A percentile compares a stretch with the other conserved stretches of the same genome.
Conservation (phyloP, 345 rosid genomes). For the Turritis glabra region DNA sequence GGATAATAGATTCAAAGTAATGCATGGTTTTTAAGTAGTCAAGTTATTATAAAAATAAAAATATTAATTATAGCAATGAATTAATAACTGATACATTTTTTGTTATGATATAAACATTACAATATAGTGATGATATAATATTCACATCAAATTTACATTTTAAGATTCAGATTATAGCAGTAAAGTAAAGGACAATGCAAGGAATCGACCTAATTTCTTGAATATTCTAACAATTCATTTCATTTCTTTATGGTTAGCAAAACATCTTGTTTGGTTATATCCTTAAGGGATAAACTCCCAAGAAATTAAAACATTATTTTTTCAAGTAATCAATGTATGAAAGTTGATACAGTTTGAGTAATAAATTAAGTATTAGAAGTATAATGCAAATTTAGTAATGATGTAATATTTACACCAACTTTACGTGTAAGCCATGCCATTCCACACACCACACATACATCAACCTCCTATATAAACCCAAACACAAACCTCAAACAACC, state of each 20-base stretch:
- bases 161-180: conserved; percentile 5
- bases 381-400: background rate
- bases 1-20: background rate
- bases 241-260: conserved; percentile 8
- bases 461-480: conserved; percentile 33
- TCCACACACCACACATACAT: conserved; percentile 5
- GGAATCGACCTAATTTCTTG: background rate
- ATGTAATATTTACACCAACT: conserved; percentile 35
- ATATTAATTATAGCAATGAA: background rate
- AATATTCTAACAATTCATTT: background rate
- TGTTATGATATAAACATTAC: background rate
- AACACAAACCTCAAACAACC: conserved; percentile 33
- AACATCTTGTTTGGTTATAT: background rate
- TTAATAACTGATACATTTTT: background rate
- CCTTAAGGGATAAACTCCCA: background rate
- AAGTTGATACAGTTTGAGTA: background rate
- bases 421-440: conserved; percentile 29
- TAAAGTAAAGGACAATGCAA: conserved; percentile 6
- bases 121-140: background rate
- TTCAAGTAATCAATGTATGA: background rate
- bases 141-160: background rate
- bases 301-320: background rate
- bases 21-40: background rate
- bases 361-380: background rate
- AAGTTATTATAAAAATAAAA: background rate